phyloP scores from a whole-genome alignment of 441 rosid species.

The Heliophila coronopifolia region DNA sequence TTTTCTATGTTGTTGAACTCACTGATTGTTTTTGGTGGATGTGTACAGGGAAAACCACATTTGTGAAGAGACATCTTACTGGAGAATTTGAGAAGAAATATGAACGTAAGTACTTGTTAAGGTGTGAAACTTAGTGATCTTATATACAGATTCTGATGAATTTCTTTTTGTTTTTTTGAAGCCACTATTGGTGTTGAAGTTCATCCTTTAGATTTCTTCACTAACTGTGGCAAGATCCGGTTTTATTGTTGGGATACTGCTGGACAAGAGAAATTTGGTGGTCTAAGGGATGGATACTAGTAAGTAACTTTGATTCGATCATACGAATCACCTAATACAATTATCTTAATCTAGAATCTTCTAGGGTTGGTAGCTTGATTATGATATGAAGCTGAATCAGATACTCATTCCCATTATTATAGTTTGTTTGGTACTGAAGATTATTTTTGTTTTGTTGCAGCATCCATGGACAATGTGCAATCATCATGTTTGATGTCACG shows the following conservation, averaged over 20 bases:
- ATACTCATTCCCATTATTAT: no score
- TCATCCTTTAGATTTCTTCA: conserved; percentile 64
- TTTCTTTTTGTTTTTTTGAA: background rate
- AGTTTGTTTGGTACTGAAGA: background rate
- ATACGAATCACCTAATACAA: background rate
- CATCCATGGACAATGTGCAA: conserved; percentile 90
- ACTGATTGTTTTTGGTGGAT: background rate
- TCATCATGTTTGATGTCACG: conserved; percentile 86
- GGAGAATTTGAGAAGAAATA: conserved; percentile 76
- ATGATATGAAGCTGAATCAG: background rate
- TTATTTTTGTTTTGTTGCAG: conserved; percentile 33
- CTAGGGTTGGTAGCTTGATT: background rate
- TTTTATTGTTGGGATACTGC: conserved; percentile 76
- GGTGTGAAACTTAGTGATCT: background rate
- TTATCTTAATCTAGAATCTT: background rate
- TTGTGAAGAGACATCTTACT: conserved; percentile 60
- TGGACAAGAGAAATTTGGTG: conserved; percentile 62
- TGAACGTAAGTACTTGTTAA: conserved; percentile 41
- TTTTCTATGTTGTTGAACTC: background rate
- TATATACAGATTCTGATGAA: background rate
- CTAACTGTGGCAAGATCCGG: conserved; percentile 56
- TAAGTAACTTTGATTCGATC: no score
- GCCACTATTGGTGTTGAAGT: conserved; percentile 80
- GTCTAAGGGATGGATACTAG: conserved; percentile 71
- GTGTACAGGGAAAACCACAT: conserved; percentile 48